These are phyloP conservation scores for Cryomyces antarcticus DNA, from an alignment of 495 filamentous ascomycete species.

Conservation along the genomic window DNA sequence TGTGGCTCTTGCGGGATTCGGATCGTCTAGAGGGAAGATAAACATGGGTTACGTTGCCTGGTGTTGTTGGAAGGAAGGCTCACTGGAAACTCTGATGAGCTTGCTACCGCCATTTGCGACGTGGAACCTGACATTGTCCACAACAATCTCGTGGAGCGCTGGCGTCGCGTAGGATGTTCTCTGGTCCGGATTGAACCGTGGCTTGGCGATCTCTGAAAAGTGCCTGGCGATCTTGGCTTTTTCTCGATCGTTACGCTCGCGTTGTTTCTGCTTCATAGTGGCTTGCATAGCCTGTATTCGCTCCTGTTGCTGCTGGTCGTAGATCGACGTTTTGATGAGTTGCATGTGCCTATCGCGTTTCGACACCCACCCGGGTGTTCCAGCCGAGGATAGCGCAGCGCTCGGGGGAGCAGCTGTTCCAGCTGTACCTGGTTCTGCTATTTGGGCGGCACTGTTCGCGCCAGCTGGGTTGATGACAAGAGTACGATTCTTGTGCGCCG, in stretches of 20 bases:
- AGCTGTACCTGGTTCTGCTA: not conserved
- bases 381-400: not conserved
- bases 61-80: conserved; percentile 9
- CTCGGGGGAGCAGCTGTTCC: not conserved
- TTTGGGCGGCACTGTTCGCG: conserved; percentile 6
- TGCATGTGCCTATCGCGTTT: conserved; percentile 74
- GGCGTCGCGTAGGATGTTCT: not conserved
- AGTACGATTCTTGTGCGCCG: conserved; percentile 43
- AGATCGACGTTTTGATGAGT: conserved; percentile 68
- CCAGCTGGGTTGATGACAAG: conserved; percentile 44
- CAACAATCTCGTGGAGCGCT: conserved; percentile 37
- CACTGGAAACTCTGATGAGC: conserved; percentile 56
- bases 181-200: conserved; percentile 6
- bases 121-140: conserved; percentile 60
- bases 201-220: conserved; percentile 2
- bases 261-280: conserved; percentile 35
- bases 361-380: conserved; percentile 39
- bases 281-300: conserved; percentile 56
- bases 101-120: conserved; percentile 69
- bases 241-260: conserved; percentile 34
- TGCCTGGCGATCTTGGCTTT: conserved; percentile 31
- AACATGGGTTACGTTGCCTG: not conserved
- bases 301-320: conserved; percentile 53
- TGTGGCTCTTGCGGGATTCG: conserved; percentile 43
- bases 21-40: conserved; percentile 28